Evolutionary conservation across 768 basidiomycete species (phyloP), one percentile per base, ranked within the genome.

Genomic region (Tremella yokohamensis): DNA sequence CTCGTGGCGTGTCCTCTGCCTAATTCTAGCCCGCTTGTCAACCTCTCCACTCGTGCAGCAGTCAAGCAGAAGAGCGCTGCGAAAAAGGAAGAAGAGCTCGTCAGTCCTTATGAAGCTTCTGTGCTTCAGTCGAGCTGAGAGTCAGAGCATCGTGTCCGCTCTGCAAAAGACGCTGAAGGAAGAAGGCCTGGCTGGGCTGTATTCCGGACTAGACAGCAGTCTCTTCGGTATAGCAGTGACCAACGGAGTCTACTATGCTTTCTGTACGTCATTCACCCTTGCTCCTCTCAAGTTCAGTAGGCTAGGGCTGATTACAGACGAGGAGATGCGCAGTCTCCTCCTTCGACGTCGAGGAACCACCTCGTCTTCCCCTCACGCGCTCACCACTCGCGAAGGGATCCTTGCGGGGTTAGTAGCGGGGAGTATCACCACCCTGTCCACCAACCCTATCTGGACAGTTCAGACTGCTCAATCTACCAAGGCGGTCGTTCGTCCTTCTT

Each of bases 381-480:
- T 97, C 29, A 86, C 80, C 48, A 90, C 91, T 1, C 66, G 83
- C n/a, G 93, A 98, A 78, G 90, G 91, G 19, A 91, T 98, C 71
- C 72, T 94, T 13, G 86, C 88, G 9, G 89, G 90, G 0, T 77
- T 94, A 39, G 84, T 97, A 57, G 93, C 93, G 58, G 91, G 92
- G 85, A 64, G 57, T 42, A 88, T 88, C 11, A 96, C 94, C 2
- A 88, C 90, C 2, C 77, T 94, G 62, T 82, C 89, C 62, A 88
- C 85, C 74, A 97, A 98, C 77, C 94, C 94, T 2, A 87, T 98
- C 60, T 99, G 96, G 96, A 91, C 96, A 49, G 81, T 98, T 19
- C 92, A 98, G 74, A 91, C 90, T 4, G 86, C 87, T 8, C 91
- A 94, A 74, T 86, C 88, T 8, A 75, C 74, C 34, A 64, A 65